Percentiles rank a stretch among this genome's conserved stretches.
Conservation (phyloP, 371 early-diverging fungal genomes). For the Mucor saturninus region DNA sequence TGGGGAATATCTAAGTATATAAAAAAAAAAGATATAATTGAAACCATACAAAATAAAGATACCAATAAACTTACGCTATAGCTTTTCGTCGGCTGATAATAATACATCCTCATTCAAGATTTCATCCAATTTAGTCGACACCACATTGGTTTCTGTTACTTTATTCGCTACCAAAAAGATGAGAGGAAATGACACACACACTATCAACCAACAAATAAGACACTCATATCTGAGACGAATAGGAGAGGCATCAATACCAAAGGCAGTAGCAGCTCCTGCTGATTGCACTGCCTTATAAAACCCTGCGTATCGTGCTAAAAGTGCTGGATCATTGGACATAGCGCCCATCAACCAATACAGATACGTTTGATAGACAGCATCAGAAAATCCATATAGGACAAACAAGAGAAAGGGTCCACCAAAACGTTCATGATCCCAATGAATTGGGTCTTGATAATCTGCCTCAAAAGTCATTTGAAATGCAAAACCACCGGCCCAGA, state of each 20-base stretch:
- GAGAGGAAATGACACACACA: constrained; percentile 42
- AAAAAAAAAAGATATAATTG: too few species aligned
- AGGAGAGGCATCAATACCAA: constrained; percentile 43
- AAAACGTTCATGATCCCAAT: constrained; percentile 34
- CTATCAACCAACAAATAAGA: constrained; percentile 40
- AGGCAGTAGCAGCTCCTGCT: constrained; percentile 47
- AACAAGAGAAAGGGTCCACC: constrained; percentile 70
- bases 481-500: constrained; percentile 68
- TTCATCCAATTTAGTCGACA: background rate
- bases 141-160: constrained; percentile 31
- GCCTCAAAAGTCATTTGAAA: constrained; percentile 59
- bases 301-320: constrained; percentile 75
- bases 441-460: constrained; percentile 31
- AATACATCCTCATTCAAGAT: constrained; percentile 5
- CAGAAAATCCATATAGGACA: constrained; percentile 67
- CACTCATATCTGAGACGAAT: constrained; percentile 43
- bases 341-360: constrained; percentile 84
- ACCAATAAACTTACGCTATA: too few species aligned
- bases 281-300: constrained; percentile 75
- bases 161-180: constrained; percentile 37
- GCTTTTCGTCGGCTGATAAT: background rate
- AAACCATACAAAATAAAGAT: too few species aligned
- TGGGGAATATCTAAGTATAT: too few species aligned
- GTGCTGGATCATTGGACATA: constrained; percentile 69
- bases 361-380: constrained; percentile 74